Evolutionary conservation across 805 yeast species (phyloP), one percentile per base, ranked within the genome.

Genomic region (Wickerhamiella alocasiicola): DNA sequence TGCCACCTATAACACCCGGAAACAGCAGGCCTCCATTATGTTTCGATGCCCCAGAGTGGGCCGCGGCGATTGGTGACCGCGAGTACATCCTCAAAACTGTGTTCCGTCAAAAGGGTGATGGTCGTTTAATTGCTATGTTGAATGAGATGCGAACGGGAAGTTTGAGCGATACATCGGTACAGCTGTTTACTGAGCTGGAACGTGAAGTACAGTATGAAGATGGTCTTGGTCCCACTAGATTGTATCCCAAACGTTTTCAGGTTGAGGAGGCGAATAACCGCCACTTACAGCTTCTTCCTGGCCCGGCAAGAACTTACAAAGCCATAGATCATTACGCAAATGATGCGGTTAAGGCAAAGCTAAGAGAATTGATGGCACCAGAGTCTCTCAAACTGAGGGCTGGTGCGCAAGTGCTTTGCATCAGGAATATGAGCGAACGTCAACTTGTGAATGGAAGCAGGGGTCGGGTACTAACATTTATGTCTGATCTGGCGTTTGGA

Each of bases 321-420:
- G 39, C 39, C 15, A 11, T 6, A 2, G 39, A 36, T 28, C 5
- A 9, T 3, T 15, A 28, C 13, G 26, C 11, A 4, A 21, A 9
- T 6, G n/a, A 2, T 12, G 19, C 30, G 17, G 24, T 60, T 25
- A 53, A 47, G 27, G 20, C 64, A 43, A 59, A 74, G 38, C 79
- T 78, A n/a, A 51, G 59, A 3, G 68, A 71, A 31, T 63, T 83
- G 20, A 76, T 84, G 80, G 93, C 91, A 31, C 79, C 76, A 19
- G 69, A 72, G 44, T 54, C 47, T 5, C 55, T 91, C 12, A 69
- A 66, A 5, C 63, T 91, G 48, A 87, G 85, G 55, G 76, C 75
- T 39, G 82, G 81, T 28, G 93, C 95, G 0, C 97, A 91, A 59
- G 96, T 91, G 2, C 82, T 91, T 85, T 74, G 82, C 62, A 60